Evolutionary conservation across 371 early-diverging fungal genomes (phyloP).

Genomic region (Mortierella sp.): DNA sequence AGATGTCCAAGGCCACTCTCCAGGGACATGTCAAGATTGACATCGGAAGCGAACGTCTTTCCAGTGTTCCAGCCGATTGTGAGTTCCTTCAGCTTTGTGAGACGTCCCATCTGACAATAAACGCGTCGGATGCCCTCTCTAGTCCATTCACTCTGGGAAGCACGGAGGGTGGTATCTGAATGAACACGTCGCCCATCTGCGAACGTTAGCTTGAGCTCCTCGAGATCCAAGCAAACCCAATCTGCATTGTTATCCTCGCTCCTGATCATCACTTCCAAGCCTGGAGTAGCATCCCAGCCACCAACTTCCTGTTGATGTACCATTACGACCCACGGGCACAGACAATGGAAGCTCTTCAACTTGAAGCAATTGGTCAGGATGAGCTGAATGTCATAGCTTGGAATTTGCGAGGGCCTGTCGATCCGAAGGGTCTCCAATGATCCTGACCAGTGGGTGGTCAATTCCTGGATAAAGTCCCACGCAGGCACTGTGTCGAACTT

Average conservation of each 20-base stretch:
- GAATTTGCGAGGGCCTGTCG: not conserved
- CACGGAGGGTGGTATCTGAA: no score
- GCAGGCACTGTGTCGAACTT: no score
- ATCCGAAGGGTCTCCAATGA: not conserved
- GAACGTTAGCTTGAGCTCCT: not conserved
- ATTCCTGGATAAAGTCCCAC: no score
- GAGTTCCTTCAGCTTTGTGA: not conserved
- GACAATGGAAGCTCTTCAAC: not conserved
- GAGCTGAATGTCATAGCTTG: not conserved
- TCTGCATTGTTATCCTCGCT: not conserved
- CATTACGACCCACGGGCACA: no score
- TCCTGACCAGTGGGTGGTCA: no score
- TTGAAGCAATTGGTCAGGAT: not conserved
- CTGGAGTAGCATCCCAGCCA: no score
- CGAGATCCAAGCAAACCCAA: not conserved
- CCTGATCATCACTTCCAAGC: not conserved
- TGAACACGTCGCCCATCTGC: not conserved
- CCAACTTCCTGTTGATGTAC: no score
- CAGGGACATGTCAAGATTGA: constrained; percentile 2
- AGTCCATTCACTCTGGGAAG: no score
- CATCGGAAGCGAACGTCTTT: not conserved
- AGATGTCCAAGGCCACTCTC: constrained; percentile 6
- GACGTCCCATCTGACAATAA: constrained; percentile 1
- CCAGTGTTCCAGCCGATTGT: constrained; percentile 1
- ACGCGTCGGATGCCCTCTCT: not conserved